Percentiles rank a stretch among this genome's conserved stretches.
Conservation (phyloP, 495 filamentous ascomycete genomes). For the Parmelia sp. region DNA sequence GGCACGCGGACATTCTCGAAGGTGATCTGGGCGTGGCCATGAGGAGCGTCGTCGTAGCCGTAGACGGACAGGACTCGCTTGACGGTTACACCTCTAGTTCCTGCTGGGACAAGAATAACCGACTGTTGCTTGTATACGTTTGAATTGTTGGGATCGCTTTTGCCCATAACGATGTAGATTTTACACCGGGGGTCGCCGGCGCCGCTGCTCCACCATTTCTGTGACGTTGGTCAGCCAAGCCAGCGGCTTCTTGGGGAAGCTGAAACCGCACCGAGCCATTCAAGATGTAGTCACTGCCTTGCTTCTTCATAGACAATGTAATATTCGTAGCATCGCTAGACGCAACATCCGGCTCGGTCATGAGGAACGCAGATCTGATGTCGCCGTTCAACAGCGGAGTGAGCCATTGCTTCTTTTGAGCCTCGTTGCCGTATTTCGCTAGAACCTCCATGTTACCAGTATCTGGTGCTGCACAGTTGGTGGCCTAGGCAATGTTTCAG, state of each 20-base stretch:
- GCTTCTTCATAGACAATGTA: slow-evolving; percentile 66
- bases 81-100: slow-evolving; percentile 68
- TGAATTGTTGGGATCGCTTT: slow-evolving; percentile 62
- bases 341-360: slow-evolving; percentile 85
- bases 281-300: slow-evolving; percentile 76
- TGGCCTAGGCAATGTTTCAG: slow-evolving; percentile 47
- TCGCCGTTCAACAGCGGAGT: slow-evolving; percentile 74
- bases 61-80: slow-evolving; percentile 85
- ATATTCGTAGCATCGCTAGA: slow-evolving; percentile 88
- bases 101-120: slow-evolving; percentile 75
- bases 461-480: slow-evolving; percentile 86
- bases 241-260: background rate
- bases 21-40: slow-evolving; percentile 83
- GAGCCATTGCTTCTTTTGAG: slow-evolving; percentile 85
- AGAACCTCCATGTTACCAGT: slow-evolving; percentile 96
- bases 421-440: slow-evolving; percentile 85
- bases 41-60: slow-evolving; percentile 90
- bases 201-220: slow-evolving; percentile 95
- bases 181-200: slow-evolving; percentile 86
- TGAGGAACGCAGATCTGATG: slow-evolving; percentile 85
- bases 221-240: background rate
- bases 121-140: slow-evolving; percentile 83
- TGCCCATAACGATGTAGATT: slow-evolving; percentile 90
- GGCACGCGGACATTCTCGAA: slow-evolving; percentile 84
- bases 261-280: slow-evolving; percentile 56